Evolutionary conservation across 2,329 filamentous ascomycete species (phyloP).

Genomic region (Parascedosporium putredinis): DNA sequence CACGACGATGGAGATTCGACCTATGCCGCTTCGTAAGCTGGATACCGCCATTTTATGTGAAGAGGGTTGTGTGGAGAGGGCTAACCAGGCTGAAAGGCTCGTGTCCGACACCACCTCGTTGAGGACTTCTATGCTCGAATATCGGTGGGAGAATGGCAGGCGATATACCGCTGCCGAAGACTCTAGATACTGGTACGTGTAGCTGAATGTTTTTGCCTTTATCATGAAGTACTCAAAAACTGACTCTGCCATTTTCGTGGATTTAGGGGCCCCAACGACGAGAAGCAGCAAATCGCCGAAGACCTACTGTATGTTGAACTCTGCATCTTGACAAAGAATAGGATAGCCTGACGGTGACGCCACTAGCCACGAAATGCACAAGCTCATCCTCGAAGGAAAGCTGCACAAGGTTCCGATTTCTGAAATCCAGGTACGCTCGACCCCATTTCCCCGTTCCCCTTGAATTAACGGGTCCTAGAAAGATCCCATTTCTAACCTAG

Average conservation of each 20-base stretch:
- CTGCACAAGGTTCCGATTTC: constrained; percentile 35
- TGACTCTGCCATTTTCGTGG: background rate
- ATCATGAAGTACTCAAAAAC: too few relatives aligned
- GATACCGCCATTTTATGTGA: background rate
- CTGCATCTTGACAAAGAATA: background rate
- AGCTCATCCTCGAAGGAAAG: constrained; percentile 29
- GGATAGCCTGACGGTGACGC: background rate
- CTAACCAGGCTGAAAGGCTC: background rate
- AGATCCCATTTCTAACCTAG: background rate
- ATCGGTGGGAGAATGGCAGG: constrained; percentile 34
- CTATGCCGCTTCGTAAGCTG: constrained; percentile 3
- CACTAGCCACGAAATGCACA: constrained; percentile 37
- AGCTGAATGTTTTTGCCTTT: too few relatives aligned
- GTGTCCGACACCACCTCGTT: constrained; percentile 18
- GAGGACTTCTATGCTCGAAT: constrained; percentile 30
- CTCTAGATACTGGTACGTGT: constrained; percentile 23
- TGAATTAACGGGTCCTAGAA: background rate
- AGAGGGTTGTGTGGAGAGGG: background rate
- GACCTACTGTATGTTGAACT: constrained; percentile 15
- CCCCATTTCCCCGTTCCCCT: too few relatives aligned
- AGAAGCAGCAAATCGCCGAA: constrained; percentile 18
- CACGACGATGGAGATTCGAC: background rate
- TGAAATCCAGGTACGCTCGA: background rate
- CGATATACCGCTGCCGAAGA: constrained; percentile 36
- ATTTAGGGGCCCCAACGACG: constrained; percentile 18